These are phyloP conservation scores for Scytalidium lignicola DNA, from an alignment of 2,329 filamentous ascomycete genomes.

Conservation along the genomic window DNA sequence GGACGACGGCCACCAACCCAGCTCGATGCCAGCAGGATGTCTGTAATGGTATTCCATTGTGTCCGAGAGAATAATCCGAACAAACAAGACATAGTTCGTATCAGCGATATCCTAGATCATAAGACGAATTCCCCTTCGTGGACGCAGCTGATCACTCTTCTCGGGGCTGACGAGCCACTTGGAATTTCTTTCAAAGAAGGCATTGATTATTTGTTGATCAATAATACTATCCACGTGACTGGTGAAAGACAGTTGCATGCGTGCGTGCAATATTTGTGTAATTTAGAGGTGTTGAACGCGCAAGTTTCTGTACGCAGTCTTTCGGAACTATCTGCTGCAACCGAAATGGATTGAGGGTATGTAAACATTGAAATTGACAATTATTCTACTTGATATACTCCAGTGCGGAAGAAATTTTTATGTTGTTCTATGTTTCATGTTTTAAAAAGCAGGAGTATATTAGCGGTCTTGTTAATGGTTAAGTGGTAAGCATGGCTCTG, in stretches of 20 bases:
- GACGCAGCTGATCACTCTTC: constrained; percentile 9
- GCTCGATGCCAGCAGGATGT: neutral
- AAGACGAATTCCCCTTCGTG: constrained; percentile 8
- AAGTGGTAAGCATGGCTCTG: no score
- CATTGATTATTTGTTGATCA: constrained; percentile 9
- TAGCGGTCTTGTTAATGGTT: no score
- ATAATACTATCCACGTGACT: constrained; percentile 8
- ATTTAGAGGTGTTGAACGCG: constrained; percentile 7
- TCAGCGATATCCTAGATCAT: constrained; percentile 9
- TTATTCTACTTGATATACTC: no score
- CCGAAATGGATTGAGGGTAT: no score
- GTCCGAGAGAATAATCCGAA: constrained; percentile 1
- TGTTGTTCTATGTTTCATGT: no score
- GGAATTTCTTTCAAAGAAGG: constrained; percentile 7
- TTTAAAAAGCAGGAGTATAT: no score
- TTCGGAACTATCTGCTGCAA: no score
- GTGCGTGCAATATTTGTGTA: constrained; percentile 12
- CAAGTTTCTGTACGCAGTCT: neutral
- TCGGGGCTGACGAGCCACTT: constrained; percentile 6
- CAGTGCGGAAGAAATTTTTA: no score
- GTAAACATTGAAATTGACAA: no score
- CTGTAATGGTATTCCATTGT: constrained; percentile 12
- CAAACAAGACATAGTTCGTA: constrained; percentile 12
- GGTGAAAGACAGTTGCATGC: constrained; percentile 13
- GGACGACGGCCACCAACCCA: neutral